Conservation (phyloP, 2,329 filamentous ascomycete genomes). For the Fusarium armeniacum region DNA sequence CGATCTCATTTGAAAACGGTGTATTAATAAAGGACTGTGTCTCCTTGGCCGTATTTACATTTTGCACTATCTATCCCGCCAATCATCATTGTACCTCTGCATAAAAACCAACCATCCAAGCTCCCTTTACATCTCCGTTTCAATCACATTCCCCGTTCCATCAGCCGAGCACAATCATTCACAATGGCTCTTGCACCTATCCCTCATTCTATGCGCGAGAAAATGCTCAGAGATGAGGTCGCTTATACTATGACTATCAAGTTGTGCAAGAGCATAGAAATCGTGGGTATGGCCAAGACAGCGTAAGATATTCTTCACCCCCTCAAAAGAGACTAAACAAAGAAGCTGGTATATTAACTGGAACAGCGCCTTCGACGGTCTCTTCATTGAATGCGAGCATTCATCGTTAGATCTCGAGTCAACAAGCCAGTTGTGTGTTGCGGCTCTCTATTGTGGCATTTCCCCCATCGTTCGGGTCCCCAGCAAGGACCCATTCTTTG, state of each 20-base stretch:
- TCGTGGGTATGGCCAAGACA: conserved; percentile 54
- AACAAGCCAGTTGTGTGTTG: conserved; percentile 52
- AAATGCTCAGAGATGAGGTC: conserved; percentile 47
- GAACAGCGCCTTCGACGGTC: conserved; percentile 9
- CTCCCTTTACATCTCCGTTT: no score
- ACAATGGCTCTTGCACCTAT: conserved; percentile 43
- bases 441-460: conserved; percentile 51
- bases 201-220: conserved; percentile 48
- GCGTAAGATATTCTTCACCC: conserved; percentile 13
- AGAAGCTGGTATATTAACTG: no score
- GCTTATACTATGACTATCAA: conserved; percentile 52
- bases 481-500: conserved; percentile 48
- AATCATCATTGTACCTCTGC: no score
- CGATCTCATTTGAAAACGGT: no score
- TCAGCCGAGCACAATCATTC: no score
- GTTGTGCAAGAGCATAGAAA: conserved; percentile 50
- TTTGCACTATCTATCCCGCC: no score
- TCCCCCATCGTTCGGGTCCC: conserved; percentile 47
- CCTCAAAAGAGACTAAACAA: no score
- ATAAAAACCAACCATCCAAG: no score
- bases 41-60: no score
- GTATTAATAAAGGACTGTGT: no score
- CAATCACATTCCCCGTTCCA: no score
- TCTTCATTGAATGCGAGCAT: conserved; percentile 59
- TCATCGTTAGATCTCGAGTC: conserved; percentile 54